Percentiles rank a stretch among this genome's conserved stretches.
phyloP scores from a whole-genome alignment of 768 basidiomycete genomes.

The Pilatotrama ljubarskyi region DNA sequence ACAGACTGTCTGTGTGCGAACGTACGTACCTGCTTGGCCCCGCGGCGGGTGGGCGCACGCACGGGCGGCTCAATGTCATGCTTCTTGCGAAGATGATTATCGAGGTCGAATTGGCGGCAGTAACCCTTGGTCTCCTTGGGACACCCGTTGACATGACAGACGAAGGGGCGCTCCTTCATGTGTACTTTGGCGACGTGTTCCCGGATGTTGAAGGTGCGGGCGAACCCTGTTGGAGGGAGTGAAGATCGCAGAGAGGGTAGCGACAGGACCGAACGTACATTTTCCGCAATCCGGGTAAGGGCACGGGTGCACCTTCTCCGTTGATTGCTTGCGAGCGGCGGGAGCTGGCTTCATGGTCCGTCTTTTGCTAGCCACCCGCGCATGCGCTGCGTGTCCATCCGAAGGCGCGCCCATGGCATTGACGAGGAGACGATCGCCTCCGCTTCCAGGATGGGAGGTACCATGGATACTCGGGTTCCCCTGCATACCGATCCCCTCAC shows the following conservation, averaged over 20 bases:
- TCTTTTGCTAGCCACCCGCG: no score
- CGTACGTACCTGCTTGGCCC: background rate
- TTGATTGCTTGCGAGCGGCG: background rate
- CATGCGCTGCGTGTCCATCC: no score
- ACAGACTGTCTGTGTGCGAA: no score
- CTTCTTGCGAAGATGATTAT: background rate
- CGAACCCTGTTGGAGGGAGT: background rate
- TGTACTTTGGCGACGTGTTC: background rate
- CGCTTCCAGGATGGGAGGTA: background rate
- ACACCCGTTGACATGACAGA: background rate
- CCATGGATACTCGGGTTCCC: background rate
- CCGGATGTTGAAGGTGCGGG: background rate
- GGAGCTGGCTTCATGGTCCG: no score
- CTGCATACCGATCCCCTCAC: constrained; percentile 1
- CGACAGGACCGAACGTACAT: background rate
- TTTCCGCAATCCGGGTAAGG: background rate
- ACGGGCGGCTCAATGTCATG: background rate
- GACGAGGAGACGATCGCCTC: background rate
- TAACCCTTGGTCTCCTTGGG: background rate
- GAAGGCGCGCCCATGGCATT: background rate
- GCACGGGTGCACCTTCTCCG: background rate
- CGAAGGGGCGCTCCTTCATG: background rate
- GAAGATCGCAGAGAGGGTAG: background rate
- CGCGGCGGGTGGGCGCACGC: no score
- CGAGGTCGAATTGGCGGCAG: background rate